Percentiles rank a stretch among this genome's conserved stretches.
These are phyloP conservation scores for Volvariella surrecta DNA, from an alignment of 1,284 basidiomycete species.

Conservation along the genomic window DNA sequence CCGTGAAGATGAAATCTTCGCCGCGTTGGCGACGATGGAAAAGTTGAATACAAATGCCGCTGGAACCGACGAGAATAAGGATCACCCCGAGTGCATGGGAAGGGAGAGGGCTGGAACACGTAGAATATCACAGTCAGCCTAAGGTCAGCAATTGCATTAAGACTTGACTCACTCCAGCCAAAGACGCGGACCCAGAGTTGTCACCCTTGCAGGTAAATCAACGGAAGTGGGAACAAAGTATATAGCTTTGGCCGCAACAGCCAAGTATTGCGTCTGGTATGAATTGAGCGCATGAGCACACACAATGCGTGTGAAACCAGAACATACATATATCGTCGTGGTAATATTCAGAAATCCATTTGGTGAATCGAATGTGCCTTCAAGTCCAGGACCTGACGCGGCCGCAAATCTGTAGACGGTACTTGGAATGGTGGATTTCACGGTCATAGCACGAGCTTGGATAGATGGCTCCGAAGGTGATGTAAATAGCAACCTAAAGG, in stretches of 20 bases:
- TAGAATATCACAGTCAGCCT: neutral
- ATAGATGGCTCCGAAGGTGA: constrained; percentile 32
- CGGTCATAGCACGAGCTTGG: constrained; percentile 37
- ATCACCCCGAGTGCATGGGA: constrained; percentile 38
- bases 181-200: constrained; percentile 35
- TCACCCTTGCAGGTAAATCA: constrained; percentile 28
- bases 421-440: constrained; percentile 39
- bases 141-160: no score
- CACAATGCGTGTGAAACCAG: no score
- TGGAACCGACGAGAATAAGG: constrained; percentile 36
- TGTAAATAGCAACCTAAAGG: constrained; percentile 42
- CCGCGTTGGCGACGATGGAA: constrained; percentile 34
- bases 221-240: constrained; percentile 39
- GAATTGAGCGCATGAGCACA: no score
- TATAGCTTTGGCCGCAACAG: constrained; percentile 42
- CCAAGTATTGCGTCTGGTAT: constrained; percentile 41
- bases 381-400: constrained; percentile 26
- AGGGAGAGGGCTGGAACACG: constrained; percentile 33
- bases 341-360: constrained; percentile 47
- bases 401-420: constrained; percentile 46
- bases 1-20: constrained; percentile 40
- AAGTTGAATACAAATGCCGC: constrained; percentile 37
- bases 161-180: constrained; percentile 41
- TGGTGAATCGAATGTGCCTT: constrained; percentile 34
- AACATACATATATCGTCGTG: constrained; percentile 38